Conservation (phyloP, 78 protist species). For the Dictyostelium firmibasis region DNA sequence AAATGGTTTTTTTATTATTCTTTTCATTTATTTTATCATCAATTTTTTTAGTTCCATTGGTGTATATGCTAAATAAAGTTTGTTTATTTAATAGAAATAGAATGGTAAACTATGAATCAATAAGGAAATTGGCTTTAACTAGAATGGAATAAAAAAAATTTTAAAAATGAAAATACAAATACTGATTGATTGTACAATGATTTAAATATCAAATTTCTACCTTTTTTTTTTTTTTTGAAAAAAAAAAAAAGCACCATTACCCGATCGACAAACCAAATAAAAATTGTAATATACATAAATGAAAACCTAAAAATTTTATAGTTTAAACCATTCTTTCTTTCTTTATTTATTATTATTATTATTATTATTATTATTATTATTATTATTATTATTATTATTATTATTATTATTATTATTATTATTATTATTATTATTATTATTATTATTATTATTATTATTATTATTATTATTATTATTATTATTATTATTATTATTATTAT, state of each 20-base stretch:
- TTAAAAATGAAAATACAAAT: neutral
- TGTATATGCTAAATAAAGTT: neutral
- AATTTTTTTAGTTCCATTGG: neutral
- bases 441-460: no score
- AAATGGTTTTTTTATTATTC: neutral
- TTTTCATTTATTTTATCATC: neutral
- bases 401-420: no score
- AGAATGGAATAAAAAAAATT: neutral
- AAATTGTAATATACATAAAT: no score
- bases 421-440: no score
- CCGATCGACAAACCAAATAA: neutral
- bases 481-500: no score
- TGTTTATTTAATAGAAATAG: neutral
- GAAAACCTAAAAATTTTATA: neutral
- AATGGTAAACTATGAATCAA: neutral
- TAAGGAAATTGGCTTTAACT: neutral
- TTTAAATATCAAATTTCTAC: neutral
- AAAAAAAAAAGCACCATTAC: neutral
- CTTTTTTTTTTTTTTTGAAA: no score
- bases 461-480: no score
- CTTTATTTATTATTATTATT: no score
- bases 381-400: no score
- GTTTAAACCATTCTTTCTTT: no score
- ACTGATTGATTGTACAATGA: neutral
- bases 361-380: no score